Evolutionary conservation across 2,329 filamentous ascomycete genomes (phyloP), one percentile per base, ranked within the genome.

Genomic region (Diplocarpon mali): DNA sequence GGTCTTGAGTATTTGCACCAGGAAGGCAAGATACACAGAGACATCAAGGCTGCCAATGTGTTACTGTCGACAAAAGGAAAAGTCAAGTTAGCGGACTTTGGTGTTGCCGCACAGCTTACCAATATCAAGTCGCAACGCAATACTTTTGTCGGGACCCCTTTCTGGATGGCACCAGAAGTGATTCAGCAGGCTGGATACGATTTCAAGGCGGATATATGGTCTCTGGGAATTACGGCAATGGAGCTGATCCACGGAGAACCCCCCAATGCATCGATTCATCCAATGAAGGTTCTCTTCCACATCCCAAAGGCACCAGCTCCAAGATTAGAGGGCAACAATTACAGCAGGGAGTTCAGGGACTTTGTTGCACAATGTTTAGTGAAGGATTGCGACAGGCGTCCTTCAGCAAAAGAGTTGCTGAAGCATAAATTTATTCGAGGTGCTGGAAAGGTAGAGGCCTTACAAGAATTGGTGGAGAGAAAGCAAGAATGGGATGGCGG

Each of bases 91-190:
- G 90, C 90, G 34, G 90, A 98, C 66, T 98, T 98, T 61, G 92
- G 92, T 48, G 92, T 98, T 35, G 92, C 92, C 7, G 90, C 92
- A 27, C 92, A 98, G 64, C 72, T 98, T 58, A 94, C 87, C 49
- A 95, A 95, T 62, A 94, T 96, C 68, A 95, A 95, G 66, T 95
- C 90, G 2, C 88, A 95, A 64, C 80, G 92, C 44, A 90, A 96
- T 65, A 98, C 92, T 0, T 96, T 98, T 60, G 92, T 98, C 15
- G 92, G 92, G 15, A 96, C 90, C 0, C 92, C 92, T 0, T 95
- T 93, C 61, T 95, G 88, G 88, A 94, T 95, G 88, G 88, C 88
- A 1, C 88, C 88, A 1, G 88, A 95, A 61, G 88, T 95, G 30
- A 95, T 95, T 54, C 83, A 93, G 62, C 87, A 94, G 65, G 78